Evolutionary conservation across 2,329 filamentous ascomycete genomes (phyloP).

Genomic region (Stemphylium vesicarium): DNA sequence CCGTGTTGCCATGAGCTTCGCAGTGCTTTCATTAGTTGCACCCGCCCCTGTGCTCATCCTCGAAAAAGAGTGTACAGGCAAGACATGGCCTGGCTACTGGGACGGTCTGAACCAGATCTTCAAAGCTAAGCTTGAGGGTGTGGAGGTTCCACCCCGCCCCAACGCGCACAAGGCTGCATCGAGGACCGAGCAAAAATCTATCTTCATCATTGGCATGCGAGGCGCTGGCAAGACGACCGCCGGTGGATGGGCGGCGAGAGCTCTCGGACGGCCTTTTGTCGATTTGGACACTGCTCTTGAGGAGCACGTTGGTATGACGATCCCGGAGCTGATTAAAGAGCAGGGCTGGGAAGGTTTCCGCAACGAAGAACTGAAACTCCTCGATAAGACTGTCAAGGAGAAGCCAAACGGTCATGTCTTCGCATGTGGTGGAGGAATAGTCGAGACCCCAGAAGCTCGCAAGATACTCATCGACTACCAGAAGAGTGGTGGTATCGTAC

Average conservation of each 20-base stretch:
- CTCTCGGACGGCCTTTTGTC: slow-evolving; percentile 77
- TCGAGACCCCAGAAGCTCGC: slow-evolving; percentile 82
- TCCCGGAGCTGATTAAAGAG: slow-evolving; percentile 82
- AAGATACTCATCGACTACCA: slow-evolving; percentile 76
- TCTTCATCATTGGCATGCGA: slow-evolving; percentile 97
- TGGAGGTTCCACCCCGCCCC: slow-evolving; percentile 59
- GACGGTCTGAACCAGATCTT: slow-evolving; percentile 83
- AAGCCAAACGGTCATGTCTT: slow-evolving; percentile 80
- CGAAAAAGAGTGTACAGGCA: slow-evolving; percentile 91
- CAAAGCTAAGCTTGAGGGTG: slow-evolving; percentile 75
- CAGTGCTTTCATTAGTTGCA: slow-evolving; percentile 78
- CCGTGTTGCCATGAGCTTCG: slow-evolving; percentile 98
- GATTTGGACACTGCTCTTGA: slow-evolving; percentile 92
- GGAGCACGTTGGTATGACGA: slow-evolving; percentile 71
- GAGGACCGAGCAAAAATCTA: slow-evolving; percentile 63
- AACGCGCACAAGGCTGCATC: slow-evolving; percentile 37
- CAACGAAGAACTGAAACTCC: slow-evolving; percentile 74
- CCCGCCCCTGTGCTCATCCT: slow-evolving; percentile 76
- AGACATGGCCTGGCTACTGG: slow-evolving; percentile 99
- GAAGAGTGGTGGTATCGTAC: slow-evolving; percentile 78
- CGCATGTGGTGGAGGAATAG: slow-evolving; percentile 91
- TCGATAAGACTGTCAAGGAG: slow-evolving; percentile 76
- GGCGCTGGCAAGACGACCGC: slow-evolving; percentile 96
- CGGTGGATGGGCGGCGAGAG: slow-evolving; percentile 80
- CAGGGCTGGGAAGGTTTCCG: slow-evolving; percentile 90